Percentiles rank a stretch among this genome's conserved stretches.
Evolutionary conservation across 768 basidiomycete species (phyloP).

Genomic region (Cystofilobasidium capitatum): DNA sequence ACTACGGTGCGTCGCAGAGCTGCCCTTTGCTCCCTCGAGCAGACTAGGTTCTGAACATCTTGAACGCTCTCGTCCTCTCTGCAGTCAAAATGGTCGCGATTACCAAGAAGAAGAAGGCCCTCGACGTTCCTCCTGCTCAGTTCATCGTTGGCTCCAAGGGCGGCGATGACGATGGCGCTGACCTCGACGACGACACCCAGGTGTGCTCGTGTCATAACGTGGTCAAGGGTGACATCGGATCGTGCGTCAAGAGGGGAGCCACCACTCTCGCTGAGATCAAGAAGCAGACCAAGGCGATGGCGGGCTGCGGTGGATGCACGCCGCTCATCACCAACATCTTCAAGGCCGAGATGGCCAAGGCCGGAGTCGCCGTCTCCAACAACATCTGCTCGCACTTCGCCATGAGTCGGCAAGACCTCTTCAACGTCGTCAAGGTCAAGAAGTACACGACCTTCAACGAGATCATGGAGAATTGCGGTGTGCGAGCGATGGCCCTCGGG

Average conservation of each 20-base stretch:
- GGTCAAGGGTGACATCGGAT: slow-evolving; percentile 50
- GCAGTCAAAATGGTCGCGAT: slow-evolving; percentile 61
- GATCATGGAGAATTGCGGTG: slow-evolving; percentile 49
- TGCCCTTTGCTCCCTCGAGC: background rate
- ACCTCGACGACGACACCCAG: slow-evolving; percentile 62
- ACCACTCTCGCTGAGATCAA: slow-evolving; percentile 52
- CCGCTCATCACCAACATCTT: slow-evolving; percentile 47
- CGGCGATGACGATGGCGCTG: slow-evolving; percentile 52
- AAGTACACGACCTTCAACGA: slow-evolving; percentile 50
- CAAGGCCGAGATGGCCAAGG: slow-evolving; percentile 58
- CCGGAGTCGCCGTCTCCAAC: slow-evolving; percentile 52
- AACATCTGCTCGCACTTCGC: slow-evolving; percentile 56
- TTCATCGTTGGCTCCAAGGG: slow-evolving; percentile 54
- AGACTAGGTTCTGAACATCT: background rate
- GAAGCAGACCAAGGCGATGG: slow-evolving; percentile 57
- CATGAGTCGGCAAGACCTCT: slow-evolving; percentile 57
- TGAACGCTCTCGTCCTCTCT: slow-evolving; percentile 47
- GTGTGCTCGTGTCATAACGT: slow-evolving; percentile 68
- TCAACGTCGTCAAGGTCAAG: slow-evolving; percentile 55
- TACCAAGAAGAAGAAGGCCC: slow-evolving; percentile 63
- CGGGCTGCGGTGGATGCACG: slow-evolving; percentile 65
- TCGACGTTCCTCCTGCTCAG: slow-evolving; percentile 56
- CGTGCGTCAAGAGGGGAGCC: slow-evolving; percentile 47
- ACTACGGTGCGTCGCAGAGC: slow-evolving; percentile 10
- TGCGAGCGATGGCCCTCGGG: slow-evolving; percentile 48